These are phyloP conservation scores for Leishmania turanica DNA, from an alignment of 208 protist genomes.

Conservation along the genomic window DNA sequence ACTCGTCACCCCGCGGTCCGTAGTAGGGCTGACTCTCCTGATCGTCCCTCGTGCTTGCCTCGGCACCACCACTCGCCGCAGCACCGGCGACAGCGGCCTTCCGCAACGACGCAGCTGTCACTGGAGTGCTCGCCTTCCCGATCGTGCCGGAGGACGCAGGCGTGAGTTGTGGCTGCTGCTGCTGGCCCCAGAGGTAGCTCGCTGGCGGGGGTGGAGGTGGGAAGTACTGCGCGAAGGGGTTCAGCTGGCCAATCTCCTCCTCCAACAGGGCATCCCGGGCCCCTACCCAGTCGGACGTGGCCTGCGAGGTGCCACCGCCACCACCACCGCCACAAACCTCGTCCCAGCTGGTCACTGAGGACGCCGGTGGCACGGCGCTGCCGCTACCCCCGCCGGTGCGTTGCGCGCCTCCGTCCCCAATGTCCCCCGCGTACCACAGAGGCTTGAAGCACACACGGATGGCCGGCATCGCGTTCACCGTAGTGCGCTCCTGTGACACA, in stretches of 20 bases:
- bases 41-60: not conserved
- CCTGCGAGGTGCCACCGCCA: constrained; percentile 28
- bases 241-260: constrained; percentile 67
- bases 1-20: constrained; percentile 20
- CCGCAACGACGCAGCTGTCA: constrained; percentile 21
- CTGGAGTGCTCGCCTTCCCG: not conserved
- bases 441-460: constrained; percentile 62
- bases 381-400: constrained; percentile 6
- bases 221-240: constrained; percentile 71
- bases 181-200: constrained; percentile 28
- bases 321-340: constrained; percentile 20
- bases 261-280: constrained; percentile 49
- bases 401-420: not conserved
- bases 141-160: constrained; percentile 6
- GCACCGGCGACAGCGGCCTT: not conserved
- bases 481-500: constrained; percentile 54
- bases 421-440: constrained; percentile 12
- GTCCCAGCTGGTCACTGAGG: constrained; percentile 21
- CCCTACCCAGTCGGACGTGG: constrained; percentile 41
- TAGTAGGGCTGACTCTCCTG: constrained; percentile 7
- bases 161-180: not conserved
- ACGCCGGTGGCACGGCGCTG: constrained; percentile 5
- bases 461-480: constrained; percentile 51
- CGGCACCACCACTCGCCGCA: not conserved
- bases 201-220: constrained; percentile 42